phyloP scores from a whole-genome alignment of 2,329 filamentous ascomycete genomes.

The Drechslerella dactyloides region DNA sequence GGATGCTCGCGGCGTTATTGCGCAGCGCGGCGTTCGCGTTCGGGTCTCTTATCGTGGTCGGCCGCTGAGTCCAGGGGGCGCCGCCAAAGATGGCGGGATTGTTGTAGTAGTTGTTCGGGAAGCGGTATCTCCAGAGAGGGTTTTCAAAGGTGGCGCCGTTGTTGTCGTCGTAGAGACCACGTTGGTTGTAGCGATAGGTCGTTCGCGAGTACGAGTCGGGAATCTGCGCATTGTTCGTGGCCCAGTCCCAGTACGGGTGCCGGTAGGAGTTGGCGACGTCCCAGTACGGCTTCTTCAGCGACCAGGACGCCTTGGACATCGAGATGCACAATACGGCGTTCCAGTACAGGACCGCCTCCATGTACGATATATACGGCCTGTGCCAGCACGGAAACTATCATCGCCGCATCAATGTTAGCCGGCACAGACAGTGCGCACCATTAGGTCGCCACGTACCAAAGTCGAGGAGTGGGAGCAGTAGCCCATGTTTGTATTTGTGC shows the following conservation, averaged over 20 bases:
- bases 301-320: no score
- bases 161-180: background rate
- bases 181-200: background rate
- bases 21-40: background rate
- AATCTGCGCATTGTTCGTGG: constrained; percentile 5
- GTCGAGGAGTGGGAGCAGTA: constrained; percentile 43
- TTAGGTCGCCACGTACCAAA: constrained; percentile 10
- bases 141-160: background rate
- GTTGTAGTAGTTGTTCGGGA: constrained; percentile 13
- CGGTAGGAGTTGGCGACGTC: constrained; percentile 9
- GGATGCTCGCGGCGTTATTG: constrained; percentile 9
- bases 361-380: constrained; percentile 73
- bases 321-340: constrained; percentile 15
- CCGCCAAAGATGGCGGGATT: background rate
- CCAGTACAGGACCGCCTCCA: constrained; percentile 31
- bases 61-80: constrained; percentile 2
- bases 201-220: background rate
- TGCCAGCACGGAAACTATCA: constrained; percentile 83
- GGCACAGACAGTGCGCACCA: background rate
- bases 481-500: background rate
- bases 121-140: constrained; percentile 24
- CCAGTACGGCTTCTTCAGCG: background rate
- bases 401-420: constrained; percentile 55
- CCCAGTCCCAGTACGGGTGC: constrained; percentile 50
- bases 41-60: constrained; percentile 11